phyloP scores from a whole-genome alignment of 225 moss, liverwort and hornwort species.

The Pleurozium schreberi region DNA sequence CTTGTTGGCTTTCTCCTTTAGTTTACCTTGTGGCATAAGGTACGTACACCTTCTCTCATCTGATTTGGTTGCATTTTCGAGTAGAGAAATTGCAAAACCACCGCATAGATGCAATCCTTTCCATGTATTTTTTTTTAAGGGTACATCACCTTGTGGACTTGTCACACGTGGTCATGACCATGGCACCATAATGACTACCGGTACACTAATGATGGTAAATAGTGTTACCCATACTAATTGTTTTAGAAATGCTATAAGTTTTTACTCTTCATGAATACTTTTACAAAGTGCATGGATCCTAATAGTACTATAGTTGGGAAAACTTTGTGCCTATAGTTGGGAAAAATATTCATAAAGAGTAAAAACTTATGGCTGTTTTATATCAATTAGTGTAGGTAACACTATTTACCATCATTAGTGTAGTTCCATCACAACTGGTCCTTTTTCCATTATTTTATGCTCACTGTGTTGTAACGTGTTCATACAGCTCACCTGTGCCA shows the following conservation, averaged over 20 bases:
- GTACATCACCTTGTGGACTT: neutral
- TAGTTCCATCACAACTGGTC: neutral
- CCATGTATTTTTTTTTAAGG: neutral
- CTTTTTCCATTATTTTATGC: neutral
- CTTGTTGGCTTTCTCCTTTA: slow-evolving; percentile 83
- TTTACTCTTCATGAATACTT: too few species aligned
- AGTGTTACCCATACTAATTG: too few species aligned
- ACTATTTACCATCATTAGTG: too few species aligned
- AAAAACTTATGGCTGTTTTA: too few species aligned
- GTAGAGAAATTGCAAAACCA: neutral
- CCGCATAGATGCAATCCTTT: neutral
- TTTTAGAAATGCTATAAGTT: too few species aligned
- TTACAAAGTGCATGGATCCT: too few species aligned
- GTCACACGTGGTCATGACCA: neutral
- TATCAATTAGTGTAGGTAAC: too few species aligned
- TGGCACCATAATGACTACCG: neutral
- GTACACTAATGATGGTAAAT: too few species aligned
- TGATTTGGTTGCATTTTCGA: neutral
- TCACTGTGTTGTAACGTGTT: neutral
- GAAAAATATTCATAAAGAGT: too few species aligned
- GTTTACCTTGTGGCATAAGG: slow-evolving; percentile 88
- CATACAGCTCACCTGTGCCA: slow-evolving; percentile 65
- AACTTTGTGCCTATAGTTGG: too few species aligned
- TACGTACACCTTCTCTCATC: neutral
- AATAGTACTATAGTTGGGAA: too few species aligned